Conservation (phyloP, 148 eudicot species). For the Talinum fruticosum region DNA sequence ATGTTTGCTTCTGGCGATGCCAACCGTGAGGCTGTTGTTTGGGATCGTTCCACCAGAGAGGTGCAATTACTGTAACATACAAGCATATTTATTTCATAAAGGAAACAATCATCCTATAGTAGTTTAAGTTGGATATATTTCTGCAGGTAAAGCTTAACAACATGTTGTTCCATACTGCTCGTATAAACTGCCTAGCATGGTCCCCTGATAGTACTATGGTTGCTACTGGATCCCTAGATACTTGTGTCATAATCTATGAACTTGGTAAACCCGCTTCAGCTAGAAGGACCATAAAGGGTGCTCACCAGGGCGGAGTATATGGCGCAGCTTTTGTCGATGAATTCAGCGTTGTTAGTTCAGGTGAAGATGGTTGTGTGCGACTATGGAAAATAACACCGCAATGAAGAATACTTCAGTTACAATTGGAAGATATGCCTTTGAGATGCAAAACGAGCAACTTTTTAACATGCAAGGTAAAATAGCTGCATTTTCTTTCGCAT, state of each 20-base stretch:
- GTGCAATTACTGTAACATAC: conserved; percentile 39
- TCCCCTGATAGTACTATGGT: conserved; percentile 75
- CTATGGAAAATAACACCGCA: conserved; percentile 64
- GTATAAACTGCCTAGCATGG: conserved; percentile 89
- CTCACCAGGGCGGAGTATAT: conserved; percentile 90
- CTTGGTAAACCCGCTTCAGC: conserved; percentile 68
- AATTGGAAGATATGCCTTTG: not conserved
- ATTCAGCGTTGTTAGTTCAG: conserved; percentile 65
- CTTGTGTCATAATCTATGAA: conserved; percentile 73
- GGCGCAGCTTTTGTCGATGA: conserved; percentile 77
- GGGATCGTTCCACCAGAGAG: conserved; percentile 84
- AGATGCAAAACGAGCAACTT: conserved; percentile 12
- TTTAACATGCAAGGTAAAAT: conserved; percentile 12
- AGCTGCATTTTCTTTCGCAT: conserved; percentile 5
- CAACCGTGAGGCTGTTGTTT: conserved; percentile 92
- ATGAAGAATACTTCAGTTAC: conserved; percentile 14
- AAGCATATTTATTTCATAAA: too few species aligned
- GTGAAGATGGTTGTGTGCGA: conserved; percentile 91
- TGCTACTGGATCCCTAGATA: conserved; percentile 92
- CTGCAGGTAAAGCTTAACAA: conserved; percentile 86
- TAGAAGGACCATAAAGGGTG: conserved; percentile 76
- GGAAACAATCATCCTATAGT: not conserved
- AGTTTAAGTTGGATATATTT: conserved; percentile 1
- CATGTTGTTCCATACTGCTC: conserved; percentile 85
- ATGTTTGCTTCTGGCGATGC: conserved; percentile 94